Evolutionary conservation across 2,329 filamentous ascomycete genomes (phyloP), one percentile per base, ranked within the genome.

Genomic region (Dothiorella sarmentorum): DNA sequence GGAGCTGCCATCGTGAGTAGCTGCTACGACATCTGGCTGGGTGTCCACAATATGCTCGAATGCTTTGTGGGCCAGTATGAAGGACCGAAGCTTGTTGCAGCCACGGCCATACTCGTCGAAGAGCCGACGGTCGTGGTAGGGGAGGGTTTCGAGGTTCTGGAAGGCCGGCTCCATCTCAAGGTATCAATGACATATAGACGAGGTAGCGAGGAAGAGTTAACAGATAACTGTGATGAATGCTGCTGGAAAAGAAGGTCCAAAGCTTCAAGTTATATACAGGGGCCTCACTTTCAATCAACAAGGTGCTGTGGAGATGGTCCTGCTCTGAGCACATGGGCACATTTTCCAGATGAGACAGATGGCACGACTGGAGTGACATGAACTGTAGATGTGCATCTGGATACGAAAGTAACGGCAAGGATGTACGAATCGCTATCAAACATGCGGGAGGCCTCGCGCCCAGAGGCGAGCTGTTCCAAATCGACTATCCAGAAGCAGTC

Each of bases 1-100:
- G 22, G 27, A 22, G 18, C 5, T 18, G 37, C 51, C 51, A 43
- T 31, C 33, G 37, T 43, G 35, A n/a, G 10, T 40, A 3, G 51
- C 38, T 31, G 38, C 38, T 7, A n/a, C n/a, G 7, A 33, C 24
- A 2, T 42, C 15, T 4, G 51, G 18, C 26, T 40, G 35, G 20
- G 33, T 55, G 17, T 40, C 51, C 20, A 37, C 51, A 18, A 55
- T 29, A 17, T 55, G 51, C 24, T 55, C 51, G 18, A 55, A 42
- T 6, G 51, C 51, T 18, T 40, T 43, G 51, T 55, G 51, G 17
- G 33, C 35, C 24, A 55, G 51, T 18, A n/a, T 43, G 35, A 55
- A 55, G 9, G 51, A 33, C 7, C 47, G 31, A 17, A 20, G 47
- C 5, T 37, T 37, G 47, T 9, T 52, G 4, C 33, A 33, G 6